These are phyloP conservation scores for Wickerhamomyces hampshirensis DNA, from an alignment of 805 yeast genomes.

Conservation along the genomic window DNA sequence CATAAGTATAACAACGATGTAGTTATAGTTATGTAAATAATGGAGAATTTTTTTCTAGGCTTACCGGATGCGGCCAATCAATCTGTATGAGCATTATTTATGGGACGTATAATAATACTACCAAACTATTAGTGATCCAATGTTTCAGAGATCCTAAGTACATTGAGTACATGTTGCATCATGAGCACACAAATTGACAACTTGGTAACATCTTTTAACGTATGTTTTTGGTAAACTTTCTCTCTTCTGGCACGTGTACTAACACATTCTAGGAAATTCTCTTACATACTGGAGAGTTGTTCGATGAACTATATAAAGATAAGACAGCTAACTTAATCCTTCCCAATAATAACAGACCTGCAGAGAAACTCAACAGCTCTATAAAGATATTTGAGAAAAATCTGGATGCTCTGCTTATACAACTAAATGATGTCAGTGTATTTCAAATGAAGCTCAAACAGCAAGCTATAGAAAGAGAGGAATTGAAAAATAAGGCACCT, in stretches of 20 bases:
- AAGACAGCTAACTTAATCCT: conserved; percentile 20
- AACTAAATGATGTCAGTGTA: conserved; percentile 19
- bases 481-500: conserved; percentile 6
- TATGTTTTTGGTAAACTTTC: conserved; percentile 2
- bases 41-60: too few species aligned
- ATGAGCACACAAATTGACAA: conserved; percentile 16
- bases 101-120: too few species aligned
- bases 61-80: too few species aligned
- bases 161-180: too few species aligned
- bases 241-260: background rate
- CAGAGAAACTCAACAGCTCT: conserved; percentile 10
- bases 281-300: conserved; percentile 17
- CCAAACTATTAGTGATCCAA: too few species aligned
- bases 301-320: conserved; percentile 20
- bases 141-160: too few species aligned
- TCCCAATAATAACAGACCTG: conserved; percentile 14
- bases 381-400: conserved; percentile 17
- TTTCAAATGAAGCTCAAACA: conserved; percentile 17
- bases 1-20: background rate
- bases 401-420: conserved; percentile 20
- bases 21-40: background rate
- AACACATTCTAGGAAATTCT: conserved; percentile 18
- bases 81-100: too few species aligned
- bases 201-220: conserved; percentile 10
- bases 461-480: conserved; percentile 13